Evolutionary conservation across 2,329 filamentous ascomycete genomes (phyloP).

Genomic region (Alternaria brassicae): DNA sequence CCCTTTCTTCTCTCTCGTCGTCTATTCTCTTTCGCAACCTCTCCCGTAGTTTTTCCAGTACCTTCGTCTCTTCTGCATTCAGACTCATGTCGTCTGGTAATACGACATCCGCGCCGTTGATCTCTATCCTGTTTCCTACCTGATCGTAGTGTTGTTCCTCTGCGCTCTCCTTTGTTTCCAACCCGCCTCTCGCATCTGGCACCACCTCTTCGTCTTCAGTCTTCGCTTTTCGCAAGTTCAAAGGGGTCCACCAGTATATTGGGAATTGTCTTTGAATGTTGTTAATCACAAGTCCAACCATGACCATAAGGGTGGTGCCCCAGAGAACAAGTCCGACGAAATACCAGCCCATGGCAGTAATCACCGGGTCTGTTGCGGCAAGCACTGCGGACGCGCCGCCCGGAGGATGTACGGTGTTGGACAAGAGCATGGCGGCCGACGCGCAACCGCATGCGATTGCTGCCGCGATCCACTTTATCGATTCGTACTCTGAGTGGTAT

Average conservation of each 20-base stretch:
- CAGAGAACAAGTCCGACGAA: slow-evolving; percentile 54
- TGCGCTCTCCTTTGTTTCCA: slow-evolving; percentile 28
- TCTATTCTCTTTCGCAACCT: slow-evolving; percentile 36
- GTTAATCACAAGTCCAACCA: slow-evolving; percentile 54
- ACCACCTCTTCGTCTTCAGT: slow-evolving; percentile 34
- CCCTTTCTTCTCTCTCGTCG: slow-evolving; percentile 2
- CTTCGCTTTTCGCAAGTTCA: slow-evolving; percentile 41
- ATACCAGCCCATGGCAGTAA: slow-evolving; percentile 56
- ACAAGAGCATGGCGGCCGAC: slow-evolving; percentile 56
- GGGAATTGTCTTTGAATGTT: slow-evolving; percentile 58
- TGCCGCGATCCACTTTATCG: slow-evolving; percentile 55
- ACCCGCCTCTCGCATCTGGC: slow-evolving; percentile 27
- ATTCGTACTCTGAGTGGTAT: slow-evolving; percentile 47
- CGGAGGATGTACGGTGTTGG: slow-evolving; percentile 59
- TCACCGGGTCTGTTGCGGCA: slow-evolving; percentile 50
- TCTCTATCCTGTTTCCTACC: slow-evolving; percentile 35
- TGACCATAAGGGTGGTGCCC: slow-evolving; percentile 53
- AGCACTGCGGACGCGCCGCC: slow-evolving; percentile 59
- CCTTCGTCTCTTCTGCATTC: slow-evolving; percentile 43
- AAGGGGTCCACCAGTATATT: slow-evolving; percentile 58
- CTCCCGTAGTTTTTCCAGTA: slow-evolving; percentile 47
- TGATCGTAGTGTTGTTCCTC: slow-evolving; percentile 25
- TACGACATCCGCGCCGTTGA: slow-evolving; percentile 40
- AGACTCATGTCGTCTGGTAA: slow-evolving; percentile 49
- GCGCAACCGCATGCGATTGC: slow-evolving; percentile 54